A percentile compares a stretch with the other conserved stretches of the same genome.
Evolutionary conservation across 768 basidiomycete genomes (phyloP).

Genomic region (Leccinellum luteum): DNA sequence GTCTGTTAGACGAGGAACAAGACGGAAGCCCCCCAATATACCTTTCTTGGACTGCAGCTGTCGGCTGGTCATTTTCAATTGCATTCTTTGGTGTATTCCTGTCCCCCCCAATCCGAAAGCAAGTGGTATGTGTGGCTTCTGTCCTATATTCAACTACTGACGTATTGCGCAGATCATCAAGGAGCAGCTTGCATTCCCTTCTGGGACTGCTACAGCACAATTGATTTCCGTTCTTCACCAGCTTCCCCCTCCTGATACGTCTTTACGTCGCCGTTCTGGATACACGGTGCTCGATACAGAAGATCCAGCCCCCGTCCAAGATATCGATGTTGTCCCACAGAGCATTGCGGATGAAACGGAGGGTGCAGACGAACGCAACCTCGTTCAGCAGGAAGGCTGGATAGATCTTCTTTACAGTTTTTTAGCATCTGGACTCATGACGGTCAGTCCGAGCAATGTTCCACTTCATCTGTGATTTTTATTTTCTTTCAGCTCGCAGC

Average conservation of each 20-base stretch:
- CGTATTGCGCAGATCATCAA: slow-evolving; percentile 68
- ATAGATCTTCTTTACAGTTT: slow-evolving; percentile 76
- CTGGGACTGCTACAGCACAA: slow-evolving; percentile 94
- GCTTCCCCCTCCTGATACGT: slow-evolving; percentile 62
- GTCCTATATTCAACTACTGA: slow-evolving; percentile 4
- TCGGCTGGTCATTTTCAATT: slow-evolving; percentile 86
- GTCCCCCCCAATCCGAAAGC: slow-evolving; percentile 90
- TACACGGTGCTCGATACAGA: slow-evolving; percentile 45
- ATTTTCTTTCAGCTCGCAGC: slow-evolving; percentile 58
- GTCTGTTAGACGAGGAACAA: slow-evolving; percentile 64
- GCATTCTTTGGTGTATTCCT: slow-evolving; percentile 99
- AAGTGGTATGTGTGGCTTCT: slow-evolving; percentile 63
- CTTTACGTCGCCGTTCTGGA: slow-evolving; percentile 52
- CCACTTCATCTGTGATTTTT: not conserved
- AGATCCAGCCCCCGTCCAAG: slow-evolving; percentile 24
- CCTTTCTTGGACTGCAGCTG: slow-evolving; percentile 68
- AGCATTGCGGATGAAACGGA: slow-evolving; percentile 30
- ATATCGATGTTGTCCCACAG: slow-evolving; percentile 7
- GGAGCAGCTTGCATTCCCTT: slow-evolving; percentile 92
- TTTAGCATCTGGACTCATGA: slow-evolving; percentile 65
- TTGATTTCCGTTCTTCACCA: slow-evolving; percentile 88
- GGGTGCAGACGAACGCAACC: slow-evolving; percentile 38
- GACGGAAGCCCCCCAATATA: slow-evolving; percentile 78
- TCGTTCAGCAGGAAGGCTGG: slow-evolving; percentile 73
- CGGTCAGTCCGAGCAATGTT: slow-evolving; percentile 47